These are phyloP conservation scores for Cyphellophora europaea DNA, from an alignment of 2,329 filamentous ascomycete genomes.

Conservation along the genomic window DNA sequence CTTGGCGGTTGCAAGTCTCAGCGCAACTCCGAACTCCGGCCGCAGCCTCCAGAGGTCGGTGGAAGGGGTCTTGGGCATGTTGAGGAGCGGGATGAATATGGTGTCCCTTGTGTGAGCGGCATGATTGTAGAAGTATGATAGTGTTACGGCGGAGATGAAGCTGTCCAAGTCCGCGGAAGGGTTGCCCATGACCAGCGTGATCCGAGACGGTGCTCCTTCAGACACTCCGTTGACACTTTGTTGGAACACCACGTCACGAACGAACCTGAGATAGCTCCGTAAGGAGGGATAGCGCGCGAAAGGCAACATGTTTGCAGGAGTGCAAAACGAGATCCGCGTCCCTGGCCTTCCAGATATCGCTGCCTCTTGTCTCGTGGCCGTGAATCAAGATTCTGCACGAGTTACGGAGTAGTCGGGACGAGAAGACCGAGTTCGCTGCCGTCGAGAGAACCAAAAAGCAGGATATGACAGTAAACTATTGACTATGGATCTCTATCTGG, in stretches of 20 bases:
- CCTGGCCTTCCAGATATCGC: too few relatives aligned
- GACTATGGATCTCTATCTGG: too few relatives aligned
- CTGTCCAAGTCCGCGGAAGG: constrained; percentile 52
- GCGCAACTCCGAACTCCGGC: constrained; percentile 49
- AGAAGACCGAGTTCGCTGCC: too few relatives aligned
- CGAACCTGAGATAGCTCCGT: neutral
- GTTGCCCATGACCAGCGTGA: constrained; percentile 34
- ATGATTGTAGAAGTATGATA: constrained; percentile 44
- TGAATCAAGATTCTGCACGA: too few relatives aligned
- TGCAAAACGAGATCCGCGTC: too few relatives aligned
- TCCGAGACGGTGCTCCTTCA: constrained; percentile 13
- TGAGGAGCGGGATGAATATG: constrained; percentile 49
- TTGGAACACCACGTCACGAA: neutral
- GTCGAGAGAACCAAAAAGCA: too few relatives aligned
- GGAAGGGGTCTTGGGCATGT: constrained; percentile 39
- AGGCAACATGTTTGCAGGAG: too few relatives aligned
- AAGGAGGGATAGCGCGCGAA: neutral
- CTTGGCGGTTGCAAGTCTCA: constrained; percentile 41
- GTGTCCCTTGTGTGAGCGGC: constrained; percentile 7
- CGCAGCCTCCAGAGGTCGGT: constrained; percentile 43
- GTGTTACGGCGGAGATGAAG: constrained; percentile 51
- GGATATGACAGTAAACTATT: too few relatives aligned
- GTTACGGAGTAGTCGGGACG: too few relatives aligned
- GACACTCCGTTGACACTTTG: too few relatives aligned
- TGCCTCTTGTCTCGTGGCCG: too few relatives aligned